phyloP scores from a whole-genome alignment of 257 asterid genomes.

The Gardenia jasminoides region DNA sequence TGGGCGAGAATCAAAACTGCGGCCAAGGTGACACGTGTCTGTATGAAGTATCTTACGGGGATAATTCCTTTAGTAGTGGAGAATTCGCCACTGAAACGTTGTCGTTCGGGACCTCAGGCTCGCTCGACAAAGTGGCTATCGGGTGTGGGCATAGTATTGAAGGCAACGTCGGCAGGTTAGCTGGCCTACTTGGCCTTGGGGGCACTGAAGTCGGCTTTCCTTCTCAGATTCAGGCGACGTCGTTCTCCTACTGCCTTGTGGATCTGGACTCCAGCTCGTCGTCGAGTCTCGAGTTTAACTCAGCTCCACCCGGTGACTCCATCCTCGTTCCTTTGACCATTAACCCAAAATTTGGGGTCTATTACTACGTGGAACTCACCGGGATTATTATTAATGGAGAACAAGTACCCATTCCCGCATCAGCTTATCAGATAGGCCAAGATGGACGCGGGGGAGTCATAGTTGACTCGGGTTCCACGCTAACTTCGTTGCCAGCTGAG shows the following conservation, averaged over 20 bases:
- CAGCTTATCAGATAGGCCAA: constrained; percentile 1
- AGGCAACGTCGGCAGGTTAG: not conserved
- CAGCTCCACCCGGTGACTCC: constrained; percentile 11
- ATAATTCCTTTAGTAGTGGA: not conserved
- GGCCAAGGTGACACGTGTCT: not conserved
- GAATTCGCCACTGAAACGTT: not conserved
- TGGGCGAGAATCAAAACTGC: not conserved
- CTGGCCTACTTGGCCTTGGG: constrained; percentile 22
- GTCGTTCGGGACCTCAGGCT: constrained; percentile 5
- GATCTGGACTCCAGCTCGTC: not conserved
- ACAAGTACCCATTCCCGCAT: not conserved
- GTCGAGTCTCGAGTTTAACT: constrained; percentile 23
- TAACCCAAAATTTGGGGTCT: not conserved
- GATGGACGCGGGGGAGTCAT: constrained; percentile 19
- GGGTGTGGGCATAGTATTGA: constrained; percentile 14
- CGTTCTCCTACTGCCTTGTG: constrained; percentile 27
- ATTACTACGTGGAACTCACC: constrained; percentile 8
- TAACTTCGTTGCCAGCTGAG: constrained; percentile 2
- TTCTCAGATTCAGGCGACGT: constrained; percentile 17
- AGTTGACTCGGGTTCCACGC: constrained; percentile 23
- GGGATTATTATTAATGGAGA: constrained; percentile 19
- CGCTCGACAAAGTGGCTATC: constrained; percentile 11
- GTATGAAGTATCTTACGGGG: not conserved
- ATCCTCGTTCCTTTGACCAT: not conserved
- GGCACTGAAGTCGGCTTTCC: not conserved